These are phyloP conservation scores for Combretum micranthum DNA, from an alignment of 345 rosid species.

Conservation along the genomic window DNA sequence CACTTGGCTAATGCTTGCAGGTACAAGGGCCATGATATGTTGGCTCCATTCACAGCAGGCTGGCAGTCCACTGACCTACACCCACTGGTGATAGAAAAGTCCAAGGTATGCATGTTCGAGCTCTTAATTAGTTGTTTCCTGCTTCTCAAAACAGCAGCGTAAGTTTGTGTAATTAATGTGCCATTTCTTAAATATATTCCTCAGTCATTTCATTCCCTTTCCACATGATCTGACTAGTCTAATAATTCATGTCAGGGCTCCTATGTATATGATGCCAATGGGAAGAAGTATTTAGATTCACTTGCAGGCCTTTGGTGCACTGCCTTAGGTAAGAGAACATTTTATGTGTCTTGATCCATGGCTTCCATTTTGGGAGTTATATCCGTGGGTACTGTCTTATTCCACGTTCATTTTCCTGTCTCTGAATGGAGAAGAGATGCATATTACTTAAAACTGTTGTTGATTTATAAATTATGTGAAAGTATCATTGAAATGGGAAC, in stretches of 20 bases:
- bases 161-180: too few species aligned
- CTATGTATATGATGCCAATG: constrained; percentile 71
- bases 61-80: constrained; percentile 79
- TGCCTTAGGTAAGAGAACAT: constrained; percentile 53
- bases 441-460: too few species aligned
- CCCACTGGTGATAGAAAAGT: constrained; percentile 75
- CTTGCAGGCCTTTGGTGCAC: constrained; percentile 99
- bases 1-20: constrained; percentile 23
- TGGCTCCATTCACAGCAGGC: constrained; percentile 98
- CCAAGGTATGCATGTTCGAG: constrained; percentile 42
- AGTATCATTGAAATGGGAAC: too few species aligned
- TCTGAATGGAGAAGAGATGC: too few species aligned
- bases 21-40: constrained; percentile 92
- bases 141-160: too few species aligned
- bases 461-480: too few species aligned
- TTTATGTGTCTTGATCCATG: too few species aligned
- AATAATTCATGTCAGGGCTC: constrained; percentile 47
- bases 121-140: not conserved
- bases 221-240: constrained; percentile 6
- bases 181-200: too few species aligned
- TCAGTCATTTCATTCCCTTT: too few species aligned
- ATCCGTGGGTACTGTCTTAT: too few species aligned
- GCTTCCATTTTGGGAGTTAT: too few species aligned
- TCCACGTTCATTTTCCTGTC: too few species aligned
- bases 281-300: constrained; percentile 88